A percentile compares a stretch with the other conserved stretches of the same genome.
phyloP scores from a whole-genome alignment of 306 rosid species.

The Argentina anserina region DNA sequence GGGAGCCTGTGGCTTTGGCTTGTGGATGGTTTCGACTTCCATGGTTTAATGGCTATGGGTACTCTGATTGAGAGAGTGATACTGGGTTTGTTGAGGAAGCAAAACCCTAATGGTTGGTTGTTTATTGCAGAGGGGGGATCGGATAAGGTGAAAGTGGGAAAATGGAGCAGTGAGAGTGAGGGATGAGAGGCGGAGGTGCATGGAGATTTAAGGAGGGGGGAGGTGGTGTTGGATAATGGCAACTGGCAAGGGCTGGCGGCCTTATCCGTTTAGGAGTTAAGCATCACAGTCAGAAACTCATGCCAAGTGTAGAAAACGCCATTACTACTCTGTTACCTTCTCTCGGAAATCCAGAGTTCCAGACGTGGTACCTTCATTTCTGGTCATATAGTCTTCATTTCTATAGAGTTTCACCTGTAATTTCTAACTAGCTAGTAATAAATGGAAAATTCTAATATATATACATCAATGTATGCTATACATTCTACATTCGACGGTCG shows the following conservation, averaged over 20 bases:
- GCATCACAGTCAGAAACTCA: not conserved
- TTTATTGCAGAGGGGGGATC: not conserved
- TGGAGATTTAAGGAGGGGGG: not conserved
- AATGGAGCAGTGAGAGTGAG: not conserved
- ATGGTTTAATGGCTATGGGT: not conserved
- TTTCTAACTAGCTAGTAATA: too few relatives aligned
- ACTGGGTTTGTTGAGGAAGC: not conserved
- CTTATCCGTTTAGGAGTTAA: not conserved
- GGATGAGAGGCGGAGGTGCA: not conserved
- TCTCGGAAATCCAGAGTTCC: not conserved
- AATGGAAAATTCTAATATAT: too few relatives aligned
- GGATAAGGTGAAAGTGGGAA: not conserved
- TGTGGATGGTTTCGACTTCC: constrained; percentile 21
- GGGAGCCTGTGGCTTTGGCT: not conserved
- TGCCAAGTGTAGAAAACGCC: not conserved
- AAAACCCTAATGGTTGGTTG: too few relatives aligned
- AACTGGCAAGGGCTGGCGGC: not conserved
- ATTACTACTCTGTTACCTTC: not conserved
- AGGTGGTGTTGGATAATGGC: not conserved
- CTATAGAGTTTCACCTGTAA: not conserved
- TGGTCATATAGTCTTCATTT: not conserved
- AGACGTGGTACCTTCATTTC: not conserved
- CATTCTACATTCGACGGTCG: too few relatives aligned
- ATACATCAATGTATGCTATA: too few relatives aligned
- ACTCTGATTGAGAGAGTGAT: not conserved